Conservation (phyloP, 345 rosid species). For the Citrus reticulata region DNA sequence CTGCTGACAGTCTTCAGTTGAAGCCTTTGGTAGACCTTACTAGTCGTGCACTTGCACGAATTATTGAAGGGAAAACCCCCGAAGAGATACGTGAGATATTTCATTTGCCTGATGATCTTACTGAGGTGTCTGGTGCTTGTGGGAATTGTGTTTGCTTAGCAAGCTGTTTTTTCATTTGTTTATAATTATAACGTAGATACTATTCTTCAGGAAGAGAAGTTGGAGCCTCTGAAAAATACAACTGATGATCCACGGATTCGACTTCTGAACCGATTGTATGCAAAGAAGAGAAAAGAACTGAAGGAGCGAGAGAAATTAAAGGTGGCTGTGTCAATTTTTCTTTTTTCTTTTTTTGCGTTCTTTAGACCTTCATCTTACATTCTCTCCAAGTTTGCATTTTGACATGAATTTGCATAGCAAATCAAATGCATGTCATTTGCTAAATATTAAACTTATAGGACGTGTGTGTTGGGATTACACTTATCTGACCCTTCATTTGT, state of each 20-base stretch:
- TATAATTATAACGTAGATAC: conserved; percentile 10
- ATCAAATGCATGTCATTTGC: not conserved
- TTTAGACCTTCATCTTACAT: not conserved
- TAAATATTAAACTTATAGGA: not conserved
- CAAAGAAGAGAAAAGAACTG: conserved; percentile 79
- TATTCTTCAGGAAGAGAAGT: conserved; percentile 71
- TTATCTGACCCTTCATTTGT: conserved; percentile 20
- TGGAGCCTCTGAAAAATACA: conserved; percentile 82
- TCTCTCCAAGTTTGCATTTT: not conserved
- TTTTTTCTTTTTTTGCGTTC: not conserved
- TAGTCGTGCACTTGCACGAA: conserved; percentile 83
- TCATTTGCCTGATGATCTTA: conserved; percentile 93
- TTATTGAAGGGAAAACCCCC: conserved; percentile 79
- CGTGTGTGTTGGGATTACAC: not conserved
- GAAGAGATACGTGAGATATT: conserved; percentile 90
- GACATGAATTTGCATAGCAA: not conserved
- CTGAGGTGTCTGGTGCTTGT: conserved; percentile 62
- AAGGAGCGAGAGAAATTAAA: conserved; percentile 71
- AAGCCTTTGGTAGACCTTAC: conserved; percentile 90
- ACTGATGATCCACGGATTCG: conserved; percentile 88
- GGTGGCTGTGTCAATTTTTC: conserved; percentile 28
- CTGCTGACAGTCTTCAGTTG: conserved; percentile 89
- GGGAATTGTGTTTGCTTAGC: conserved; percentile 7
- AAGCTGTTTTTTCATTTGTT: conserved; percentile 10
- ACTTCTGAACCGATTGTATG: conserved; percentile 73